Conservation (phyloP, 139 green algal species). For the Micractinium conductrix region DNA sequence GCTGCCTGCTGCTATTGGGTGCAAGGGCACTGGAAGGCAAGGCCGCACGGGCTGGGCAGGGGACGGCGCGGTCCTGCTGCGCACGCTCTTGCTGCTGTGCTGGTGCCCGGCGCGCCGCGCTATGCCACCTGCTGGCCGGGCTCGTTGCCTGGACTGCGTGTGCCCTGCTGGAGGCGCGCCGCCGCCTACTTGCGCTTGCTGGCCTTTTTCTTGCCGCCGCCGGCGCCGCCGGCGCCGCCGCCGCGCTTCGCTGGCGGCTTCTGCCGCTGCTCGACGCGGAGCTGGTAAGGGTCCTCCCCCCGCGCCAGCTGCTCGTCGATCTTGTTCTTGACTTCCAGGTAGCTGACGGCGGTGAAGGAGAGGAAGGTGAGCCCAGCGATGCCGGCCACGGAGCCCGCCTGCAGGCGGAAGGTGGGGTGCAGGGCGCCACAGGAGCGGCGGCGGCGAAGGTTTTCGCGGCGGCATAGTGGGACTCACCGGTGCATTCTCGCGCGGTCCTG, state of each 20-base stretch:
- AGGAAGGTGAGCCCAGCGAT: constrained; percentile 23
- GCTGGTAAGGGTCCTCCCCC: constrained; percentile 36
- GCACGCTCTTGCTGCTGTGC: too few relatives aligned
- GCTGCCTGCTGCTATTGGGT: background rate
- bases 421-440: background rate
- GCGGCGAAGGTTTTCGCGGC: background rate
- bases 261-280: background rate
- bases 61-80: background rate
- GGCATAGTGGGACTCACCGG: background rate
- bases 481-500: background rate
- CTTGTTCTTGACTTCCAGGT: constrained; percentile 22
- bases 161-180: background rate
- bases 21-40: background rate
- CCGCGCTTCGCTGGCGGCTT: background rate
- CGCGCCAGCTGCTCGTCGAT: constrained; percentile 30
- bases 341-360: constrained; percentile 19
- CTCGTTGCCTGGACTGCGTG: too few relatives aligned
- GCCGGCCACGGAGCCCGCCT: constrained; percentile 28
- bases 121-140: background rate
- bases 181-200: background rate
- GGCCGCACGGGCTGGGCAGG: background rate
- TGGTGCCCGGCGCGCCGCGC: too few relatives aligned
- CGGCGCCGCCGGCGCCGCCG: too few relatives aligned
- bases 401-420: background rate
- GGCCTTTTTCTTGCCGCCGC: background rate